Conservation (phyloP, 2,329 filamentous ascomycete species). For the Colletotrichum liriopes region DNA sequence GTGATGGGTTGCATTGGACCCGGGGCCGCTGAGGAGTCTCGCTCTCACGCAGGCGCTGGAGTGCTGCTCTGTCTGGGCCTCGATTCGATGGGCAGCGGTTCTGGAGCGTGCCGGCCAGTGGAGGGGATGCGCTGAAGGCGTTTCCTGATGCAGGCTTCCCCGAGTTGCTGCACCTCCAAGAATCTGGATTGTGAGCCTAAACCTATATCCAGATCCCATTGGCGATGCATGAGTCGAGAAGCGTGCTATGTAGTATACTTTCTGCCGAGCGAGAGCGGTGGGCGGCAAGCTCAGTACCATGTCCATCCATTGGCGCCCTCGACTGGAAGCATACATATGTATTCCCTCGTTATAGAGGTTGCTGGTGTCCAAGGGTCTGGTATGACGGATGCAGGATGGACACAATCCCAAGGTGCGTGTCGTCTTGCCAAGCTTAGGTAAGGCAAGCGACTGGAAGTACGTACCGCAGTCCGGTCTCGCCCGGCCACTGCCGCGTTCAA, state of each 20-base stretch:
- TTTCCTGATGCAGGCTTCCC: conserved; percentile 21
- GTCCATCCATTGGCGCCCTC: too few relatives aligned
- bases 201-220: neutral
- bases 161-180: conserved; percentile 9
- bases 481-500: neutral
- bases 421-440: neutral
- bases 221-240: neutral
- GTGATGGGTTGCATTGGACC: conserved; percentile 36
- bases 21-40: conserved; percentile 4
- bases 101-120: neutral
- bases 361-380: neutral
- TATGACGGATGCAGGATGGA: too few relatives aligned
- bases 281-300: neutral
- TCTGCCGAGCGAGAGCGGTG: neutral
- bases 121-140: neutral
- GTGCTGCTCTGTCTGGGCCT: neutral
- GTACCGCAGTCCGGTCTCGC: neutral
- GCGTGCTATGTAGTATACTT: neutral
- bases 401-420: neutral
- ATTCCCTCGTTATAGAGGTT: neutral
- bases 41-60: neutral
- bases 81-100: neutral
- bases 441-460: neutral
- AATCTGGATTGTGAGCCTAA: neutral
- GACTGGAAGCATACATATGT: neutral